Evolutionary conservation across 352 stramenopile genomes (phyloP), one percentile per base, ranked within the genome.

Genomic region (Phytophthora niederhauseri): DNA sequence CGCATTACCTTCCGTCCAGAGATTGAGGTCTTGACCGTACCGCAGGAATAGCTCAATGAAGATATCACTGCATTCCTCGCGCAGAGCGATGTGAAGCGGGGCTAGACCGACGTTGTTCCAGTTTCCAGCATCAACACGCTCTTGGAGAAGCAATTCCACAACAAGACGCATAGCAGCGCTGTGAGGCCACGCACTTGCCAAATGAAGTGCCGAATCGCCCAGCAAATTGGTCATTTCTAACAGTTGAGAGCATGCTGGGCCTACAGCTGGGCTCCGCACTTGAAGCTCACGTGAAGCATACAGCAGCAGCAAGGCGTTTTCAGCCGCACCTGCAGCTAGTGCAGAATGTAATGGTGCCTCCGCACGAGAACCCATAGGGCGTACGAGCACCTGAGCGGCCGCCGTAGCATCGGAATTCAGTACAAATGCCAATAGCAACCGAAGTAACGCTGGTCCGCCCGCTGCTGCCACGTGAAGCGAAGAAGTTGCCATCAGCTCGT

Each of bases 1-100:
- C 4, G 30, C 36, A n/a, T 28, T 68, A n/a, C 75, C 77, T 76
- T 94, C 86, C 6, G 81, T 90, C 76, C 81, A 89, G 0, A 80
- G 56, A 56, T 93, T 91, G 15, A 92, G 22, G 61, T 92, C 84
- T 61, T 84, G 75, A 4, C 75, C 63, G 14, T 84, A 72, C 41
- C 73, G 73, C 20, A 77, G 56, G 48, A 92, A 88, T 2, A 87
- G 22, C 19, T 82, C 63, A 34, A 94, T 73, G 12, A 86, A 52
- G 0, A 71, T 57, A 6, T 63, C 73, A 58, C 84, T 78, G 58
- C 83, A 90, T 0, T 58, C 55, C 36, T 84, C 62, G 0, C 60
- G 52, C 31, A 94, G 66, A 7, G 78, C 86, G 3, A 91, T 63
- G 30, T 94, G 86, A 19, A 94, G 64, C 9, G 86, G 83, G 12